Conservation (phyloP, 495 filamentous ascomycete species). For the Lepidopterella palustris region DNA sequence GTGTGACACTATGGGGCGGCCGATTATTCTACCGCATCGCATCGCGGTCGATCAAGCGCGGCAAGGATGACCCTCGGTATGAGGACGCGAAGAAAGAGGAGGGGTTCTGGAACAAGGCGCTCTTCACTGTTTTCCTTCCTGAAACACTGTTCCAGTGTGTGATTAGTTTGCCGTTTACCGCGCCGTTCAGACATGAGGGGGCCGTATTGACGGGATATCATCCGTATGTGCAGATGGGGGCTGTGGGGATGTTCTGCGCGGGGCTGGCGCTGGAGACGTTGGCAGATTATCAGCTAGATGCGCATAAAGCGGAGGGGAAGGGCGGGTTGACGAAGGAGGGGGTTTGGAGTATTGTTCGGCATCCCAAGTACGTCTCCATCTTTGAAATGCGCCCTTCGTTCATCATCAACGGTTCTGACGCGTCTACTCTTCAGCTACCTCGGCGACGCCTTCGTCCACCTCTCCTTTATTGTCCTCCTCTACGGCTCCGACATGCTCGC, state of each 20-base stretch:
- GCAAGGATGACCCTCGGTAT: slow-evolving; percentile 51
- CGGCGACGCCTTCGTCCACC: slow-evolving; percentile 50
- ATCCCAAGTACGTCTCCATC: slow-evolving; percentile 49
- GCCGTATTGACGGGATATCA: slow-evolving; percentile 26
- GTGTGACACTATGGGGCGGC: slow-evolving; percentile 50
- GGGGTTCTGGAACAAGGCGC: slow-evolving; percentile 48
- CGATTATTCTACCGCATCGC: slow-evolving; percentile 49
- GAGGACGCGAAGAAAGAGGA: slow-evolving; percentile 43
- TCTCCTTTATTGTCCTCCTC: slow-evolving; percentile 45
- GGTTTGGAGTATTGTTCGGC: slow-evolving; percentile 54
- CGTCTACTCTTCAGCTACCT: slow-evolving; percentile 43
- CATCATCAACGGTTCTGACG: neutral
- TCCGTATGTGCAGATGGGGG: slow-evolving; percentile 40
- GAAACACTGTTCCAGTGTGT: slow-evolving; percentile 48
- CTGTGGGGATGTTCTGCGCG: slow-evolving; percentile 48
- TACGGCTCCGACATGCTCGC: slow-evolving; percentile 47
- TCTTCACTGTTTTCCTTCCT: slow-evolving; percentile 47
- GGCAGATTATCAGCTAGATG: slow-evolving; percentile 48
- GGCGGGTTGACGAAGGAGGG: slow-evolving; percentile 44
- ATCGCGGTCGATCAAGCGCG: slow-evolving; percentile 39
- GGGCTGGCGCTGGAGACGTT: slow-evolving; percentile 50
- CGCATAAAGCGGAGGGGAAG: slow-evolving; percentile 33
- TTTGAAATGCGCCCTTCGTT: neutral
- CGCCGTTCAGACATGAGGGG: slow-evolving; percentile 43
- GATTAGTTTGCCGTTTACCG: slow-evolving; percentile 49